A percentile compares a stretch with the other conserved stretches of the same genome.
phyloP scores from a whole-genome alignment of 2,329 filamentous ascomycete genomes.

The Neofusicoccum umdonicola region DNA sequence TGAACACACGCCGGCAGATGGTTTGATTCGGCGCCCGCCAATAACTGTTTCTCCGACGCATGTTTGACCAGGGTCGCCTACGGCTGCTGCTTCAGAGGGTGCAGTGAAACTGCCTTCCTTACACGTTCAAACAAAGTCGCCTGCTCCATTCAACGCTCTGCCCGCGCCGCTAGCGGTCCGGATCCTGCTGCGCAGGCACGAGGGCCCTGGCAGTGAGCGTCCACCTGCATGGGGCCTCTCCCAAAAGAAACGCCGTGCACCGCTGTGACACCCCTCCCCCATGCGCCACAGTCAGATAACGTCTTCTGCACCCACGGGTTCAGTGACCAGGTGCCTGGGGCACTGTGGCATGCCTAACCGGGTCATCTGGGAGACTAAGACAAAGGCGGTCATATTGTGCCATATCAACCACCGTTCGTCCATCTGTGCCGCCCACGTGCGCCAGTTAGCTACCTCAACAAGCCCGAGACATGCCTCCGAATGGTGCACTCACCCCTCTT shows the following conservation, averaged over 20 bases:
- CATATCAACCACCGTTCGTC: slow-evolving; percentile 14
- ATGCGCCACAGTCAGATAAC: slow-evolving; percentile 9
- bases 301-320: background rate
- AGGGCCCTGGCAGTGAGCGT: background rate
- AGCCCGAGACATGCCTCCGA: background rate
- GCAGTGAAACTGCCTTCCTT: background rate
- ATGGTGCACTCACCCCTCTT: slow-evolving; percentile 23
- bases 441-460: slow-evolving; percentile 3
- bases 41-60: background rate
- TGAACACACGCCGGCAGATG: background rate
- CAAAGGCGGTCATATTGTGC: background rate
- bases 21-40: background rate
- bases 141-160: background rate
- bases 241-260: background rate
- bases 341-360: background rate
- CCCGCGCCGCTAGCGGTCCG: background rate
- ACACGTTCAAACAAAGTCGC: background rate
- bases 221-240: background rate
- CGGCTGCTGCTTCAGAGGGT: background rate
- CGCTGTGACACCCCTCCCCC: background rate
- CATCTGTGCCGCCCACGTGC: slow-evolving; percentile 16
- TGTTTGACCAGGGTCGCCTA: slow-evolving; percentile 3
- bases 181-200: background rate
- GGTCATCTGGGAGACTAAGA: slow-evolving; percentile 13
- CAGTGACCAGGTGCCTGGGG: background rate